Evolutionary conservation across 1,284 basidiomycete genomes (phyloP).

Genomic region (Ganoderma lucidum): DNA sequence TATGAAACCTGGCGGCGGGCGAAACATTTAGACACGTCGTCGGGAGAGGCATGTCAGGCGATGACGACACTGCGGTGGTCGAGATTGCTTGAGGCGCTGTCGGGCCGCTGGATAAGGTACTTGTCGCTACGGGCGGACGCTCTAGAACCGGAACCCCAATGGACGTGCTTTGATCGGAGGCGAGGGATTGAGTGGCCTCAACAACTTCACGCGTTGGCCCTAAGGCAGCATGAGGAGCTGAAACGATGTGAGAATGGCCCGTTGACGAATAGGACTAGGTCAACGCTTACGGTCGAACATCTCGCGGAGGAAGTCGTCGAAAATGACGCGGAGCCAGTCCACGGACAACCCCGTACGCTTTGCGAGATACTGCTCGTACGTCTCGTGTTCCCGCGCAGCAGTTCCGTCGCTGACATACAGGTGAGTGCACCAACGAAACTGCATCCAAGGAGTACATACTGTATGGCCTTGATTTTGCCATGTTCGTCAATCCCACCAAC

Average conservation of each 20-base stretch:
- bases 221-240: neutral
- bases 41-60: no score
- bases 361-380: neutral
- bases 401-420: neutral
- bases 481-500: slow-evolving; percentile 1
- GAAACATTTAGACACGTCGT: no score
- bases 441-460: neutral
- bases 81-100: no score
- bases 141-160: no score
- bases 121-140: no score
- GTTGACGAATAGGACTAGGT: neutral
- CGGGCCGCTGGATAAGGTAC: no score
- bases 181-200: no score
- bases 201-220: neutral
- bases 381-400: neutral
- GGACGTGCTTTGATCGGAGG: no score
- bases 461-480: neutral
- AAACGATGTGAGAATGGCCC: no score
- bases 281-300: neutral
- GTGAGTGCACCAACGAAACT: neutral
- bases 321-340: neutral
- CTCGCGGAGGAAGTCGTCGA: neutral
- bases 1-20: no score
- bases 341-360: neutral
- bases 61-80: no score